Conservation (phyloP, 352 stramenopile species). For the Globisporangium cederbergense region DNA sequence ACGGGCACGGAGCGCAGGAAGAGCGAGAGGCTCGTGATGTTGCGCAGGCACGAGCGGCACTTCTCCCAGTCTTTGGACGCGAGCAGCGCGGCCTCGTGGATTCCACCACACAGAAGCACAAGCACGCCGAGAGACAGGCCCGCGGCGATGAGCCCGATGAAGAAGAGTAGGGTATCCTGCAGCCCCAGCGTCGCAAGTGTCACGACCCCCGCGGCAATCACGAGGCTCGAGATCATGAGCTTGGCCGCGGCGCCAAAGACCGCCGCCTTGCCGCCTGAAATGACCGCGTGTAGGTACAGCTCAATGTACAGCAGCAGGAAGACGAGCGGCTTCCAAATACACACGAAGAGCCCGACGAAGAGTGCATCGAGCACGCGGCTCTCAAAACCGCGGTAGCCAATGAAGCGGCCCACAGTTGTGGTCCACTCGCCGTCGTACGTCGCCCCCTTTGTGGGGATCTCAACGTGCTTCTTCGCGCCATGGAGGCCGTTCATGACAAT, state of each 20-base stretch:
- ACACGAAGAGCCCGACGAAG: slow-evolving; percentile 71
- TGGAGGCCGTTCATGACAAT: slow-evolving; percentile 43
- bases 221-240: slow-evolving; percentile 55
- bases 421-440: slow-evolving; percentile 57
- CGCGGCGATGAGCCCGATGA: slow-evolving; percentile 38
- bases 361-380: slow-evolving; percentile 67
- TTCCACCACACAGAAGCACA: slow-evolving; percentile 55
- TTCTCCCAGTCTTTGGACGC: slow-evolving; percentile 73
- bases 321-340: slow-evolving; percentile 73
- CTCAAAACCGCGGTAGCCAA: slow-evolving; percentile 71
- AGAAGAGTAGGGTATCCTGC: slow-evolving; percentile 56
- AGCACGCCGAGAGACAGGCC: slow-evolving; percentile 59
- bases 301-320: slow-evolving; percentile 82
- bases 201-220: slow-evolving; percentile 45
- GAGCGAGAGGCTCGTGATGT: slow-evolving; percentile 79
- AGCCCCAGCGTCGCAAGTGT: slow-evolving; percentile 50
- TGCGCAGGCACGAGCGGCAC: slow-evolving; percentile 69
- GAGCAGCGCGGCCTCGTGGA: slow-evolving; percentile 47
- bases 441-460: slow-evolving; percentile 54
- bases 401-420: slow-evolving; percentile 67
- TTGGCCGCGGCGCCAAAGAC: slow-evolving; percentile 68
- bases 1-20: slow-evolving; percentile 74
- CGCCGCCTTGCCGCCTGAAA: slow-evolving; percentile 66
- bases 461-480: slow-evolving; percentile 26
- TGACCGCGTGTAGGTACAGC: slow-evolving; percentile 64